Base-by-base conservation (phyloP, 371 early-diverging fungal genomes). In the Basidiobolus meristosporus region DNA sequence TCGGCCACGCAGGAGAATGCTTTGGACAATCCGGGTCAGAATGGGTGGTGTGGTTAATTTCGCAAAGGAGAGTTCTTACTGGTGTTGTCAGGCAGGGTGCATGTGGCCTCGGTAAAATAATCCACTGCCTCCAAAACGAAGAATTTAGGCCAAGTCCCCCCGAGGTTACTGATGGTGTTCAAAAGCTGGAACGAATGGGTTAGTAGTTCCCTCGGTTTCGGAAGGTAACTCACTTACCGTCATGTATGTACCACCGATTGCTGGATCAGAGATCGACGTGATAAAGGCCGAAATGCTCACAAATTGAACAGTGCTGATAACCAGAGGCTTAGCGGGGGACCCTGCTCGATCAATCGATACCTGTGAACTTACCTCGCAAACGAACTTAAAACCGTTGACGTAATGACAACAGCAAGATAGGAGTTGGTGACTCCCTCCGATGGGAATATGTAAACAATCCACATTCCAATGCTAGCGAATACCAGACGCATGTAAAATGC, bases 161-260 rank as follows among this genome's bases (percentile, higher is more conserved):
- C 98, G 54, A 97, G 82, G 57, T 97, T 97, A 51, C 79, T 81
- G 44, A 95, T 55, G 0, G 96, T 95, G 52, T 93, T 93, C 26
- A 89, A 58, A 22, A 97, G 63, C 81, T 80, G 38, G 43, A 38
- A 43, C 9, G 21, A 38, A 17, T 34, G 16, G 36, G 11, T 5
- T 23, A 40, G 36, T 7, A 38, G 16, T 21, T 18, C 43, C 40
- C 31, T 26, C 3, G 39, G 36, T 21, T 3, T 30, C 19, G 14
- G 50, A 22, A 42, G 41, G 49, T 44, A 56, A 50, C 3, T 11
- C 11, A 41, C 60, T 59, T 63, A 77, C 77, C 12, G 96, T 96
- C 96, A 96, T 96, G 52, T 96, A 96, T 1, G 90, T 90, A 7
- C 91, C 90, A 30, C 93, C 97, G 43, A 97, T 91, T n/a, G 75